Percentiles rank a stretch among this genome's conserved stretches.
Conservation (phyloP, 1,284 basidiomycete species). For the Rhodotorula sp. region DNA sequence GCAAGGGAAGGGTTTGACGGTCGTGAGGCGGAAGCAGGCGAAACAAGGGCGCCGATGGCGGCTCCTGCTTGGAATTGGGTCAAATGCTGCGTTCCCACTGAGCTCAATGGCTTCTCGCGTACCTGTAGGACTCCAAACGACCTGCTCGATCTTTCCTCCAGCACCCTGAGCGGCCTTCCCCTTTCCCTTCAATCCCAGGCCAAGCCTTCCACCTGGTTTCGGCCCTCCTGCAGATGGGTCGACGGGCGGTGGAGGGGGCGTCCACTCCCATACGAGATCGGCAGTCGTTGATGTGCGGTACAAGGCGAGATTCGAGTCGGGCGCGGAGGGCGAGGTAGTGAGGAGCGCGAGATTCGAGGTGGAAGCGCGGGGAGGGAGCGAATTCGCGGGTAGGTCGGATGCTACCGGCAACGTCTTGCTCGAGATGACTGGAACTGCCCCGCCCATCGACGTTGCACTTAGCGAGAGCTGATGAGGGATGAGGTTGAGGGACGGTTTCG, state of each 20-base stretch:
- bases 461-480: too few species aligned
- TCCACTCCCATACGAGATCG: conserved; percentile 29
- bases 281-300: conserved; percentile 4
- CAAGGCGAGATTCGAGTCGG: conserved; percentile 15
- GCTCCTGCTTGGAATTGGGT: conserved; percentile 2
- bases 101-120: background rate
- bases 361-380: too few species aligned
- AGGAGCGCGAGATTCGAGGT: background rate
- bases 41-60: conserved; percentile 21
- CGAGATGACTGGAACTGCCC: too few species aligned
- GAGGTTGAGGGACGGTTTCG: too few species aligned
- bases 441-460: too few species aligned
- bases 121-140: conserved; percentile 30
- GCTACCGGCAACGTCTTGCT: too few species aligned
- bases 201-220: conserved; percentile 3
- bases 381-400: too few species aligned
- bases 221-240: background rate
- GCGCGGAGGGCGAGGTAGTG: background rate
- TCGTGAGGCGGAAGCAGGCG: conserved; percentile 1
- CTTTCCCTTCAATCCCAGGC: conserved; percentile 25
- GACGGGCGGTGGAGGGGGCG: conserved; percentile 10
- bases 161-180: conserved; percentile 12
- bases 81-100: background rate
- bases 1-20: conserved; percentile 10
- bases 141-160: conserved; percentile 7